A percentile compares a stretch with the other conserved stretches of the same genome.
These are phyloP conservation scores for Bipolaris oryzae DNA, from an alignment of 2,329 filamentous ascomycete species.

Conservation along the genomic window DNA sequence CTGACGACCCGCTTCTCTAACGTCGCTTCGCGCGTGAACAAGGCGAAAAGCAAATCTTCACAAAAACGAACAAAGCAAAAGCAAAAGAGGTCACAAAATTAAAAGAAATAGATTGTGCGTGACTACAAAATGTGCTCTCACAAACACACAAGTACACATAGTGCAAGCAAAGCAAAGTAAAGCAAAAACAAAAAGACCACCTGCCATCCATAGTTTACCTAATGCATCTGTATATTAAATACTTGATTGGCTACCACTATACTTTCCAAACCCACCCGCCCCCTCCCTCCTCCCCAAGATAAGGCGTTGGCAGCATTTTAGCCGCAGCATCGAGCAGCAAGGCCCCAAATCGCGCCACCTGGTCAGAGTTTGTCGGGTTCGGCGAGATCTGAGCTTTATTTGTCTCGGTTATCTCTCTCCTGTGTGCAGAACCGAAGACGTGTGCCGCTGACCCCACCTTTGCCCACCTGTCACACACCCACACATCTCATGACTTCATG, in stretches of 20 bases:
- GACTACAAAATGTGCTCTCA: neutral
- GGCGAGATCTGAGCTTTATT: constrained; percentile 15
- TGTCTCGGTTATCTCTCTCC: constrained; percentile 18
- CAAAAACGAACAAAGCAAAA: too few relatives aligned
- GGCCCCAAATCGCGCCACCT: neutral
- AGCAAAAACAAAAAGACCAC: too few relatives aligned
- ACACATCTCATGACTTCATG: constrained; percentile 20
- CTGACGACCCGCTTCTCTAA: too few relatives aligned
- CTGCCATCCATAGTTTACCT: too few relatives aligned
- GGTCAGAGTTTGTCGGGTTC: constrained; percentile 12
- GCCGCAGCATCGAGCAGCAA: constrained; percentile 13
- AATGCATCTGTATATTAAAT: constrained; percentile 5
- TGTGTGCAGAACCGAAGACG: neutral
- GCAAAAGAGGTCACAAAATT: too few relatives aligned
- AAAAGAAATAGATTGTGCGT: too few relatives aligned
- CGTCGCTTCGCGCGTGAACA: neutral
- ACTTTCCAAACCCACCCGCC: too few relatives aligned
- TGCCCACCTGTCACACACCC: constrained; percentile 6
- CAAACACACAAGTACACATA: too few relatives aligned
- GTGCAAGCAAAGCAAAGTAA: neutral
- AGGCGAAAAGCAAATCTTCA: neutral
- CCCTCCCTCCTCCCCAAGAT: neutral
- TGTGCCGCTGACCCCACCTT: constrained; percentile 4
- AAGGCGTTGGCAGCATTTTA: constrained; percentile 10
- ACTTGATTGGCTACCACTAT: constrained; percentile 18